Conservation (phyloP, 2,329 filamentous ascomycete species). For the Xylariaceae sp. region DNA sequence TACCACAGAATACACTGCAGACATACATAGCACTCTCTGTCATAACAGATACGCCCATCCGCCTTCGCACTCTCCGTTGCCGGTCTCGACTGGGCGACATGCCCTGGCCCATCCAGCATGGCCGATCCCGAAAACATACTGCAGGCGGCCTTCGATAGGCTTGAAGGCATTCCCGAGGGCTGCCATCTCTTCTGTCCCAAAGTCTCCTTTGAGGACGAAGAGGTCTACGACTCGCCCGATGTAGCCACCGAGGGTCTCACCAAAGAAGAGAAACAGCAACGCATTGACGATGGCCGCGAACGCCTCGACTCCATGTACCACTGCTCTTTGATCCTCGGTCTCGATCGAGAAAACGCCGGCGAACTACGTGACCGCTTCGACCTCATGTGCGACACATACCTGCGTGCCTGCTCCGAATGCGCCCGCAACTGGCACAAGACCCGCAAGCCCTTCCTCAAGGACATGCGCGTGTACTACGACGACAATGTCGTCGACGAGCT, state of each 20-base stretch:
- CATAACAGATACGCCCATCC: too few species aligned
- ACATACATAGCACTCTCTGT: too few species aligned
- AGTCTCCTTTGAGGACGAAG: constrained; percentile 56
- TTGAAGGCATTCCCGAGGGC: constrained; percentile 17
- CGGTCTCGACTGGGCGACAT: constrained; percentile 16
- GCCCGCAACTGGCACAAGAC: constrained; percentile 71
- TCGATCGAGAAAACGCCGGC: constrained; percentile 57
- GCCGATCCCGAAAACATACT: constrained; percentile 23
- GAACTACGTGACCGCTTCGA: constrained; percentile 59
- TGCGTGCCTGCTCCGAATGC: constrained; percentile 65
- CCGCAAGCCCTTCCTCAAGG: constrained; percentile 59
- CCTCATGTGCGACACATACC: constrained; percentile 50
- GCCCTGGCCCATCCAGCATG: constrained; percentile 23
- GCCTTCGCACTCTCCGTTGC: not conserved
- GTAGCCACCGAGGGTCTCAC: constrained; percentile 43
- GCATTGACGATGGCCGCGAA: constrained; percentile 51
- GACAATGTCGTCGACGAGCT: constrained; percentile 51
- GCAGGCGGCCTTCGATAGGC: constrained; percentile 24
- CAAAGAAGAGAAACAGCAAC: constrained; percentile 45
- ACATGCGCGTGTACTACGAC: constrained; percentile 42
- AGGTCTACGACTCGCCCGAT: constrained; percentile 58
- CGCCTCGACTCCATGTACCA: constrained; percentile 62
- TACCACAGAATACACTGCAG: too few species aligned
- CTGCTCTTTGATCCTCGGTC: constrained; percentile 66
- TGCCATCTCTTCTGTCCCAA: constrained; percentile 66